Percentiles rank a stretch among this genome's conserved stretches.
phyloP scores from a whole-genome alignment of 1,139 yeast genomes.

The Insectozyma bohioensis region DNA sequence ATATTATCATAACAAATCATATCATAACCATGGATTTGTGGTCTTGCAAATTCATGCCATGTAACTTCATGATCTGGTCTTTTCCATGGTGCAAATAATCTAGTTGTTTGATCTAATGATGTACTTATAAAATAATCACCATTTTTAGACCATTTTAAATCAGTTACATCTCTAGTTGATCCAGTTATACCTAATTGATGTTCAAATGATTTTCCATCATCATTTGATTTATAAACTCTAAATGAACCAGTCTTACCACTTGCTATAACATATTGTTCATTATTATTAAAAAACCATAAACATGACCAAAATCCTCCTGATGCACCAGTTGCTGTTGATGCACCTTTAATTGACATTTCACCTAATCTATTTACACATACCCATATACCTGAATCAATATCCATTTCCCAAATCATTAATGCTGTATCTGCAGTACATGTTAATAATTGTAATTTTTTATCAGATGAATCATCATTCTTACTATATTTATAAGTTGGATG shows the following conservation, averaged over 20 bases:
- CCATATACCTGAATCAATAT: conserved; percentile 87
- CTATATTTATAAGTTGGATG: conserved; percentile 41
- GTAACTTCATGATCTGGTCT: conserved; percentile 29
- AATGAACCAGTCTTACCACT: conserved; percentile 93
- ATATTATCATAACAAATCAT: conserved; percentile 81
- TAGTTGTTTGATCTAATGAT: conserved; percentile 88
- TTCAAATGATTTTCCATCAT: conserved; percentile 44
- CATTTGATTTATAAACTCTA: conserved; percentile 64
- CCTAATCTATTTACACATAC: conserved; percentile 79
- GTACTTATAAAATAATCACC: conserved; percentile 75
- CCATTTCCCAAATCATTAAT: conserved; percentile 95
- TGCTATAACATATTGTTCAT: conserved; percentile 58
- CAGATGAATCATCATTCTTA: conserved; percentile 7
- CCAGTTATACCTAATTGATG: conserved; percentile 73
- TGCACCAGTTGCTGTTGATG: conserved; percentile 97
- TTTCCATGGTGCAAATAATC: conserved; percentile 71
- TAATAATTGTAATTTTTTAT: conserved; percentile 54
- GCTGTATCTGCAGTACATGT: conserved; percentile 95
- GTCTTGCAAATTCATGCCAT: conserved; percentile 94
- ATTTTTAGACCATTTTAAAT: conserved; percentile 70
- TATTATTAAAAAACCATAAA: conserved; percentile 61
- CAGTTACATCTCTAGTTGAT: conserved; percentile 71
- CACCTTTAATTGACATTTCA: conserved; percentile 92
- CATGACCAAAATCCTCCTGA: conserved; percentile 97
- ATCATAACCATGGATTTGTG: conserved; percentile 98